Conservation (phyloP, 148 eudicot genomes). For the Silene conica region DNA sequence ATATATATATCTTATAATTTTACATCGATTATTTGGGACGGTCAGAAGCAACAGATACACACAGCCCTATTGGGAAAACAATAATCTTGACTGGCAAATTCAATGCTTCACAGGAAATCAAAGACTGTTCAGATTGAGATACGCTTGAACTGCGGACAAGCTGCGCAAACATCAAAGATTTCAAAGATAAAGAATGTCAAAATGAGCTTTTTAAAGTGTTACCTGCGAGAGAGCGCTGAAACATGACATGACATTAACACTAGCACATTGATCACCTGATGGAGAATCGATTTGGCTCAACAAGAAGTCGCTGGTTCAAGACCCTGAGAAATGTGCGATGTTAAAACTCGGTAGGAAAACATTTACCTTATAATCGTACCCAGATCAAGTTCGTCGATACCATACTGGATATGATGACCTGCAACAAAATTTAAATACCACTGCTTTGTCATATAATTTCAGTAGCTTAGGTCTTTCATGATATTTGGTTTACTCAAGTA, state of each 20-base stretch:
- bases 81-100: background rate
- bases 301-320: background rate
- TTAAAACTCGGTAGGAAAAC: background rate
- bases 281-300: background rate
- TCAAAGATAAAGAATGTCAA: background rate
- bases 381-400: background rate
- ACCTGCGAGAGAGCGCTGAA: background rate
- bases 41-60: too few relatives aligned
- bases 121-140: background rate
- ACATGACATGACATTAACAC: background rate
- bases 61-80: too few relatives aligned
- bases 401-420: background rate
- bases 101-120: background rate
- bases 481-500: too few relatives aligned
- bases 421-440: background rate
- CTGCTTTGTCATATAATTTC: background rate
- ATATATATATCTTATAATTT: background rate
- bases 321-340: background rate
- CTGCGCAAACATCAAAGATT: background rate
- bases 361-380: background rate
- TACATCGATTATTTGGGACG: background rate
- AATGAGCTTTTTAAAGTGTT: background rate
- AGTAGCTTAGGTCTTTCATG: background rate
- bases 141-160: background rate
- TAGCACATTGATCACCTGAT: background rate